A percentile compares a stretch with the other conserved stretches of the same genome.
Conservation (phyloP, 805 yeast species). For the Nakazawaea sp. region DNA sequence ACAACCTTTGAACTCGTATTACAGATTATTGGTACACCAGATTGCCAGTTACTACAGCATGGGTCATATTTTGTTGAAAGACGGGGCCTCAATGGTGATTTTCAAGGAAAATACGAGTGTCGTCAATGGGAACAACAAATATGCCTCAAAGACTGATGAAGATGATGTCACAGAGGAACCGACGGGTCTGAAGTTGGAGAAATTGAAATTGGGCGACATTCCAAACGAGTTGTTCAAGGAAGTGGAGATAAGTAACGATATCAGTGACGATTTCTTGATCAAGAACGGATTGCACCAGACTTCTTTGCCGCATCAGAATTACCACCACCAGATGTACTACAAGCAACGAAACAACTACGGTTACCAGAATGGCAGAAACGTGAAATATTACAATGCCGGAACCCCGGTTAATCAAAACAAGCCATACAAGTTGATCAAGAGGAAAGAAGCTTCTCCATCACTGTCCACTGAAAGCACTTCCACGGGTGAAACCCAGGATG, state of each 20-base stretch:
- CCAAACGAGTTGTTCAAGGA: conserved; percentile 12
- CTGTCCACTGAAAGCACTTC: not conserved
- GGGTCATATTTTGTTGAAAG: conserved; percentile 49
- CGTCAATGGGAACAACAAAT: conserved; percentile 24
- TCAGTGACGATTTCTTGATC: conserved; percentile 10
- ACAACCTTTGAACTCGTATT: conserved; percentile 61
- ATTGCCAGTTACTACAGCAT: conserved; percentile 60
- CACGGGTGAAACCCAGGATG: not conserved
- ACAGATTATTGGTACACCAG: conserved; percentile 61
- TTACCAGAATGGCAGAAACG: conserved; percentile 5
- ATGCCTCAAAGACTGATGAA: not conserved
- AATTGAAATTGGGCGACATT: conserved; percentile 21
- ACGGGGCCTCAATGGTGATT: conserved; percentile 39
- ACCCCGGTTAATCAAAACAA: not conserved
- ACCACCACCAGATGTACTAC: conserved; percentile 1
- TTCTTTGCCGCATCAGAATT: conserved; percentile 3
- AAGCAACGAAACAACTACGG: conserved; percentile 5
- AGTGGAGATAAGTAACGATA: conserved; percentile 10
- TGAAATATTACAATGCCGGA: not conserved
- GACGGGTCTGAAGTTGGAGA: conserved; percentile 23
- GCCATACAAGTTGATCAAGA: conserved; percentile 14
- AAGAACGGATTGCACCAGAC: conserved; percentile 6
- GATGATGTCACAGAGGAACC: not conserved
- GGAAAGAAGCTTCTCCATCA: conserved; percentile 3
- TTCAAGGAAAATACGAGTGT: conserved; percentile 29